Base-by-base conservation (phyloP, 2,329 filamentous ascomycete species). In the Ceratocystis huliohia region DNA sequence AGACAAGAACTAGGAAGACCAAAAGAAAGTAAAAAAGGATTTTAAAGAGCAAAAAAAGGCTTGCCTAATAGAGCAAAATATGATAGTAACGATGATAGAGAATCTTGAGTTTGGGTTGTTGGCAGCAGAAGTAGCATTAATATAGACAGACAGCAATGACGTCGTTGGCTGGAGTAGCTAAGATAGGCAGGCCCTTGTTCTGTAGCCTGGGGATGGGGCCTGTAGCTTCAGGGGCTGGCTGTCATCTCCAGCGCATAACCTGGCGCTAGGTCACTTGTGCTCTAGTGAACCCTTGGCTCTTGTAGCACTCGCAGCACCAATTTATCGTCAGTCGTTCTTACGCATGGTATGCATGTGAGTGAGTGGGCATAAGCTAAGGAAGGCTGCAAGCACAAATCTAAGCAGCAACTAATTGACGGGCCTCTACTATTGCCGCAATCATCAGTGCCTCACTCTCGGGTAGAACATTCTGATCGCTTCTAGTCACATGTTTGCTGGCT, bases 1-100 rank as follows among this genome's bases (percentile, higher is more conserved):
- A 74, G 89, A 95, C 72, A 93, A 91, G 79, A 84, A 91, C 71
- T 93, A 85, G 73, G 75, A 61, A 66, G 59, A 57, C 53, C 53
- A 41, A 65, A 50, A 25, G 57, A 41, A 44, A 65, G 63, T 25
- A 53, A 67, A 67, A 64, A 61, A 45, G 50, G 28, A 17, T 37
- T 37, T 44, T 13, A 41, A 44, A 45, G 50, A 25, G 17, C 44
- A 57, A 57, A 44, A 44, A 33, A n/a, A 59, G 17, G n/a, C 25
- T 8, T n/a, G 8, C 56, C 56, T n/a, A n/a, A 37, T 37, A 30
- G 56, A 30, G 28, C 33, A 59, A 30, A 37, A 59, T 20, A 59
- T 37, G 28, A 37, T 20, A 59, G 28, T 59, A 57, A 33, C 56
- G 56, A 59, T 30, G 17, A 59, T 30, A 37, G 37, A 59, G 28